A percentile compares a stretch with the other conserved stretches of the same genome.
These are phyloP conservation scores for Myxozyma monticola DNA, from an alignment of 805 yeast species.

Conservation along the genomic window DNA sequence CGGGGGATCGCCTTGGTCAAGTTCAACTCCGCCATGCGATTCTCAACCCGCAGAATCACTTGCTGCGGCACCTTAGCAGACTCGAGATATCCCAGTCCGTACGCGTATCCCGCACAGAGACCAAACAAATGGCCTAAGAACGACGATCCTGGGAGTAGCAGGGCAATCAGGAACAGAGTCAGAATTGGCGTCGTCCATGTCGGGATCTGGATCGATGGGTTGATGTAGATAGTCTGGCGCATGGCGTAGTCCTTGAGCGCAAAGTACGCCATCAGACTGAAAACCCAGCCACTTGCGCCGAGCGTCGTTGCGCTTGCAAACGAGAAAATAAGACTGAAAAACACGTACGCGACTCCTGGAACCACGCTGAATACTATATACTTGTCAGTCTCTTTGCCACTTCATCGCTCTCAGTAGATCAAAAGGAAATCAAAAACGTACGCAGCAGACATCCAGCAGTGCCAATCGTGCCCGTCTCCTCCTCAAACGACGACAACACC, in stretches of 20 bases:
- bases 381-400: neutral
- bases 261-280: constrained; percentile 28
- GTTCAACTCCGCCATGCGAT: constrained; percentile 1
- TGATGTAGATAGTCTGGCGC: constrained; percentile 21
- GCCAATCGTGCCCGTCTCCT: constrained; percentile 29
- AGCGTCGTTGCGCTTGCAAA: constrained; percentile 6
- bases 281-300: constrained; percentile 30
- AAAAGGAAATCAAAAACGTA: neutral
- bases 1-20: constrained; percentile 22
- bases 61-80: constrained; percentile 19
- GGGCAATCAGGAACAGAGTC: constrained; percentile 20
- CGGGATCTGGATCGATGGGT: constrained; percentile 22
- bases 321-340: constrained; percentile 5
- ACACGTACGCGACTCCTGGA: constrained; percentile 26
- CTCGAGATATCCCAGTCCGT: constrained; percentile 26
- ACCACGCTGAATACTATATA: constrained; percentile 14
- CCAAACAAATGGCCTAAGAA: constrained; percentile 27
- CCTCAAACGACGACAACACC: constrained; percentile 29
- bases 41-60: constrained; percentile 11
- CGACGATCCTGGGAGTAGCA: constrained; percentile 27
- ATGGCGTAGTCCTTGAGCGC: constrained; percentile 23
- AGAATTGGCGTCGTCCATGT: constrained; percentile 28
- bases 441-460: constrained; percentile 27
- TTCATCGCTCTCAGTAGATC: neutral
- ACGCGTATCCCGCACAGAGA: constrained; percentile 21